Conservation (phyloP, 306 rosid genomes). For the Acacia melanoxylon region DNA sequence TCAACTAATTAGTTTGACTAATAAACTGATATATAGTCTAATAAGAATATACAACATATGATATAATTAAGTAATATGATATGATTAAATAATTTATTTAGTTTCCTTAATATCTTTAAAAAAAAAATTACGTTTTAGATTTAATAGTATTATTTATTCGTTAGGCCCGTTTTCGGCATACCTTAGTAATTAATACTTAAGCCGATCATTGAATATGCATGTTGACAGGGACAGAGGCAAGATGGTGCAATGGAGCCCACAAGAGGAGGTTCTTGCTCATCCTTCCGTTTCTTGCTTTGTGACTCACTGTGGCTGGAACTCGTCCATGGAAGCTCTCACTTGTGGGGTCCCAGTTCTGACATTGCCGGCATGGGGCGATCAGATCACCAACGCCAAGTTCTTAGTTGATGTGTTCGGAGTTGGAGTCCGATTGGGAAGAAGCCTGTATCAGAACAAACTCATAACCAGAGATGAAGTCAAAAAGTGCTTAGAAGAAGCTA, state of each 20-base stretch:
- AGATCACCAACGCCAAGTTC: constrained; percentile 65
- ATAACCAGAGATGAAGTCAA: constrained; percentile 50
- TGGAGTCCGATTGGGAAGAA: constrained; percentile 47
- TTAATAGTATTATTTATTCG: no score
- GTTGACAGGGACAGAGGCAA: constrained; percentile 42
- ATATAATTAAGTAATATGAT: no score
- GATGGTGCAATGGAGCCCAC: constrained; percentile 70
- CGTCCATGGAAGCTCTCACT: constrained; percentile 56
- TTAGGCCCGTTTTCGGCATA: no score
- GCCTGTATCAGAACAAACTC: constrained; percentile 32
- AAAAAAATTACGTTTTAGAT: no score
- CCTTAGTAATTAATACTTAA: no score
- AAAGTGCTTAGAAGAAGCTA: constrained; percentile 52
- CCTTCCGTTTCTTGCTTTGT: constrained; percentile 61
- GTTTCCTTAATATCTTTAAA: no score
- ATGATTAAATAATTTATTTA: no score
- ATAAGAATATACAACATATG: no score
- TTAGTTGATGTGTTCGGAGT: constrained; percentile 60
- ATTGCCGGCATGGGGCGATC: constrained; percentile 88
- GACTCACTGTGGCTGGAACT: constrained; percentile 87
- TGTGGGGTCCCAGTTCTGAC: constrained; percentile 66
- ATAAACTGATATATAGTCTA: no score
- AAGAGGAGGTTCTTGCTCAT: constrained; percentile 58
- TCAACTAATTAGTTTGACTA: no score
- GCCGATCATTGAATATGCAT: neutral